Evolutionary conservation across 164 flowering plant genomes (phyloP).

Genomic region (Vitis rupestris): DNA sequence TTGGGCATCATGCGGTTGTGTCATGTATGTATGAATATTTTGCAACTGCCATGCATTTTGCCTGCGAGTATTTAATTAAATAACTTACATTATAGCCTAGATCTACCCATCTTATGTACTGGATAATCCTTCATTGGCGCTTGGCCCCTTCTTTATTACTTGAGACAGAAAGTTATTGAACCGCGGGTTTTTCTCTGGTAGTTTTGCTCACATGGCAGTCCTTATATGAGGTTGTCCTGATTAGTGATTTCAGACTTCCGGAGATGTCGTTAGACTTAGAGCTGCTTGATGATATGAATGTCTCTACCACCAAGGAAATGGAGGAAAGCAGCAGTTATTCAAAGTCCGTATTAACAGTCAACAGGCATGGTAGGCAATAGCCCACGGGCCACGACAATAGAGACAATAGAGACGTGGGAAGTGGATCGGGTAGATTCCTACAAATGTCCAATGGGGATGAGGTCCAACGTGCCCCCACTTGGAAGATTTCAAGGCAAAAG

Average conservation of each 20-base stretch:
- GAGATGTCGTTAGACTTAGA: no score
- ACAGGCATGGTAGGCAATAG: neutral
- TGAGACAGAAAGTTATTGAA: conserved; percentile 17
- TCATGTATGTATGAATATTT: neutral
- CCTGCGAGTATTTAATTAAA: neutral
- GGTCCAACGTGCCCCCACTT: no score
- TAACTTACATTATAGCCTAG: conserved; percentile 3
- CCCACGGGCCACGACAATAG: neutral
- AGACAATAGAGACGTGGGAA: neutral
- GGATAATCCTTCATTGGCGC: conserved; percentile 21
- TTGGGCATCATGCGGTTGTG: no score
- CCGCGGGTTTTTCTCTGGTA: neutral
- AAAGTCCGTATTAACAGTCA: conserved; percentile 2
- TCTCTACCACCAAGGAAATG: no score
- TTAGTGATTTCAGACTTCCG: no score
- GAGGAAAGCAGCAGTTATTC: neutral
- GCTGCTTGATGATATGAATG: no score
- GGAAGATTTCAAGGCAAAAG: no score
- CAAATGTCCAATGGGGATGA: conserved; percentile 1
- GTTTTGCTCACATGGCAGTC: neutral
- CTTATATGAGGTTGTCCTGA: no score
- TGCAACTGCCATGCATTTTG: neutral
- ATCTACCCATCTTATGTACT: conserved; percentile 20
- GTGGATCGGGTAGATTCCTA: neutral
- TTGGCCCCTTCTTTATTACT: neutral